Evolutionary conservation across 345 rosid species (phyloP).

Genomic region (Geranium rotundifolium): DNA sequence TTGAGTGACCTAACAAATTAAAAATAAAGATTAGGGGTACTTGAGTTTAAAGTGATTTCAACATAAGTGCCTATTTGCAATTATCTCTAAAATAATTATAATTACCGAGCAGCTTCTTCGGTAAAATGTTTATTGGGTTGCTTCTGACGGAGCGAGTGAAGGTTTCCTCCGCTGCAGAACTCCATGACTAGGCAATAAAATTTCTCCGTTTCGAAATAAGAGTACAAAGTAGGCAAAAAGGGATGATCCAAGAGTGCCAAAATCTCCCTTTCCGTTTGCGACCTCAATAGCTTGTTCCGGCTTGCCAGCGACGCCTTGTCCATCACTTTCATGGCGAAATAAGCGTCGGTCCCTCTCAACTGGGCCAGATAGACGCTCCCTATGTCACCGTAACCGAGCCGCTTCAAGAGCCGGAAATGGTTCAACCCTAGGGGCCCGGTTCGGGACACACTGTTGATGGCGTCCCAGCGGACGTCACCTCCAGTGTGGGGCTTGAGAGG

Average conservation of each 20-base stretch:
- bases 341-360: conserved; percentile 52
- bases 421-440: conserved; percentile 52
- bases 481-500: conserved; percentile 82
- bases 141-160: conserved; percentile 67
- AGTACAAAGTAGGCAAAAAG: conserved; percentile 52
- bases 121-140: conserved; percentile 55
- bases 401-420: conserved; percentile 69
- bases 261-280: conserved; percentile 62
- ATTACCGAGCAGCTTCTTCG: conserved; percentile 66
- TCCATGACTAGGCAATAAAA: conserved; percentile 66
- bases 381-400: conserved; percentile 84
- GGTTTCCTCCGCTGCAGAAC: conserved; percentile 71
- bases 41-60: background rate
- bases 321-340: conserved; percentile 77
- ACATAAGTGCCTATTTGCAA: too few relatives aligned
- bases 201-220: conserved; percentile 63
- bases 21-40: too few relatives aligned
- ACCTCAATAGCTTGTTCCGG: conserved; percentile 67
- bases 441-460: conserved; percentile 41
- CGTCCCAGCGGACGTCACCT: conserved; percentile 82
- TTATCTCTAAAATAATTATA: too few relatives aligned
- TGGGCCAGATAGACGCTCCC: conserved; percentile 70
- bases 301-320: conserved; percentile 74
- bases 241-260: conserved; percentile 60
- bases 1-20: too few relatives aligned